Conservation (phyloP, 1,284 basidiomycete genomes). For the Papiliotrema fonsecae region DNA sequence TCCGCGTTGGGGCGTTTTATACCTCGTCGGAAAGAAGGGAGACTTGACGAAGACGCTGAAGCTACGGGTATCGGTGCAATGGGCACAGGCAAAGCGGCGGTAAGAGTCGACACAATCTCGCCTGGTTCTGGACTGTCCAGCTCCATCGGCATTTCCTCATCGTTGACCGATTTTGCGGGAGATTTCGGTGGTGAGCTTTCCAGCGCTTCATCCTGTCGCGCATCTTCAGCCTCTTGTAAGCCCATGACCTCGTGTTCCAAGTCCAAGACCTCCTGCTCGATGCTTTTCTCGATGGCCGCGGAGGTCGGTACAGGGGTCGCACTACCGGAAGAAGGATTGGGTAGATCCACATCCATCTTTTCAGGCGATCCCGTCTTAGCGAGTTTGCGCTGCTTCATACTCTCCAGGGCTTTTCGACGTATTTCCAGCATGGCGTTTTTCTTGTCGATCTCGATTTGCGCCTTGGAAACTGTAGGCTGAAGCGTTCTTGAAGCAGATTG, state of each 20-base stretch:
- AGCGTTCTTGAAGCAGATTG: no score
- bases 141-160: constrained; percentile 26
- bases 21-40: constrained; percentile 13
- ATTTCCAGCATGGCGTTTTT: constrained; percentile 28
- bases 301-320: background rate
- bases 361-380: background rate
- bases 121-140: constrained; percentile 36
- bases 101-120: constrained; percentile 21
- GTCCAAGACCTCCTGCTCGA: constrained; percentile 28
- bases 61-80: background rate
- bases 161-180: no score
- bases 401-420: constrained; percentile 29
- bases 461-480: no score
- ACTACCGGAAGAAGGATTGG: background rate
- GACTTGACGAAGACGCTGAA: constrained; percentile 6
- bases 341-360: background rate
- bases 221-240: constrained; percentile 4
- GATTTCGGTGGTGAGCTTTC: no score
- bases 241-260: constrained; percentile 32
- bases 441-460: constrained; percentile 7
- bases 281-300: constrained; percentile 3
- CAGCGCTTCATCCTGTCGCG: constrained; percentile 8
- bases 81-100: background rate
- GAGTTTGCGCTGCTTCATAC: constrained; percentile 19
- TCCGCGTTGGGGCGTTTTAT: constrained; percentile 36